phyloP scores from a whole-genome alignment of 169 alveolate species.

The Plasmodium coatneyi region DNA sequence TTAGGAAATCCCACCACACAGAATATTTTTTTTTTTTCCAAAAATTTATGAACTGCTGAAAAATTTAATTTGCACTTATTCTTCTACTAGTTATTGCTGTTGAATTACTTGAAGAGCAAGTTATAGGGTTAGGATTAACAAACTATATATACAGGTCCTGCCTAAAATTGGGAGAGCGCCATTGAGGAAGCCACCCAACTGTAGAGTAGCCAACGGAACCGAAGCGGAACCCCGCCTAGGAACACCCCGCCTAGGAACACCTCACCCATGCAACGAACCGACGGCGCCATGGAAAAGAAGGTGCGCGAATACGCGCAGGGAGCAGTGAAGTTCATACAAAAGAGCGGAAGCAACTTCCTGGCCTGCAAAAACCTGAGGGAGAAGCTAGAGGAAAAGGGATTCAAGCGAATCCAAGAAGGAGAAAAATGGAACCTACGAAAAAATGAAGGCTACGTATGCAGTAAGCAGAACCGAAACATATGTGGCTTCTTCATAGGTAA shows the following conservation, averaged over 20 bases:
- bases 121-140: no score
- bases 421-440: conserved; percentile 51
- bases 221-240: neutral
- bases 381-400: conserved; percentile 8
- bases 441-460: conserved; percentile 62
- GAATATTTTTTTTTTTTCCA: no score
- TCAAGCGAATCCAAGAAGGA: conserved; percentile 39
- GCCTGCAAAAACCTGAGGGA: conserved; percentile 61
- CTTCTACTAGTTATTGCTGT: neutral
- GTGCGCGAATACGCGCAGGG: conserved; percentile 72
- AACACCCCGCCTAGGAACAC: no score
- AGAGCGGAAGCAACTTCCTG: conserved; percentile 60
- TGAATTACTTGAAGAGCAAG: neutral
- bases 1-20: neutral
- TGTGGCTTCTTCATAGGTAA: conserved; percentile 62
- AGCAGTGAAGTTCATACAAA: conserved; percentile 17
- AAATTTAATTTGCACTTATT: neutral
- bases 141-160: no score
- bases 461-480: conserved; percentile 53
- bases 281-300: conserved; percentile 21
- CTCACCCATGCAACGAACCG: no score
- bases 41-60: neutral
- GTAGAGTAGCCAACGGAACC: neutral
- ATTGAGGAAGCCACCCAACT: no score
- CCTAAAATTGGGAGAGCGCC: no score